These are phyloP conservation scores for Talaromyces sp. DNA, from an alignment of 2,329 filamentous ascomycete species.

Conservation along the genomic window DNA sequence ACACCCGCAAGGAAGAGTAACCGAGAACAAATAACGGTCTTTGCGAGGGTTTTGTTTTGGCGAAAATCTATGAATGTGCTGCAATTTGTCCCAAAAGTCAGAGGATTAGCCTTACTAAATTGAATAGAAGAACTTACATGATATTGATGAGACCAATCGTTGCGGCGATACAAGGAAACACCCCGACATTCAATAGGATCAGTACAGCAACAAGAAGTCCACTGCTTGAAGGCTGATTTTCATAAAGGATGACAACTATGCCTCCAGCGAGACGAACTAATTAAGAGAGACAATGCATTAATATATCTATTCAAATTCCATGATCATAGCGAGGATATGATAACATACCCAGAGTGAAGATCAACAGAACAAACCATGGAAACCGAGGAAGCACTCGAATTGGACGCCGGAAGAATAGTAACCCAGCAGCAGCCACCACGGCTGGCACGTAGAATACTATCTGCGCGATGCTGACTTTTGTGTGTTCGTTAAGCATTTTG, in stretches of 20 bases:
- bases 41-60: slow-evolving; percentile 10
- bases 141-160: slow-evolving; percentile 25
- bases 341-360: slow-evolving; percentile 23
- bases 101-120: too few species aligned
- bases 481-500: slow-evolving; percentile 22
- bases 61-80: slow-evolving; percentile 14
- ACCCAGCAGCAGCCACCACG: slow-evolving; percentile 15
- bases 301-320: neutral
- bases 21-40: slow-evolving; percentile 18
- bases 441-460: slow-evolving; percentile 24
- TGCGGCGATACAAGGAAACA: slow-evolving; percentile 25
- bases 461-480: slow-evolving; percentile 22
- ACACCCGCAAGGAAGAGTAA: slow-evolving; percentile 22
- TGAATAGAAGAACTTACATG: slow-evolving; percentile 19
- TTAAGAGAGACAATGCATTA: neutral
- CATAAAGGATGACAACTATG: slow-evolving; percentile 21
- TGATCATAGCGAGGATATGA: neutral
- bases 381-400: slow-evolving; percentile 20
- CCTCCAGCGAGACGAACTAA: slow-evolving; percentile 22
- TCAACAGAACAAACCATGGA: slow-evolving; percentile 22
- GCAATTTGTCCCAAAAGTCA: neutral
- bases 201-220: slow-evolving; percentile 21
- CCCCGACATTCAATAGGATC: slow-evolving; percentile 25
- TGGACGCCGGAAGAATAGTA: slow-evolving; percentile 20
- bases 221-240: slow-evolving; percentile 16